A percentile compares a stretch with the other conserved stretches of the same genome.
Conservation (phyloP, 306 rosid genomes). For the Glycine tomentella region DNA sequence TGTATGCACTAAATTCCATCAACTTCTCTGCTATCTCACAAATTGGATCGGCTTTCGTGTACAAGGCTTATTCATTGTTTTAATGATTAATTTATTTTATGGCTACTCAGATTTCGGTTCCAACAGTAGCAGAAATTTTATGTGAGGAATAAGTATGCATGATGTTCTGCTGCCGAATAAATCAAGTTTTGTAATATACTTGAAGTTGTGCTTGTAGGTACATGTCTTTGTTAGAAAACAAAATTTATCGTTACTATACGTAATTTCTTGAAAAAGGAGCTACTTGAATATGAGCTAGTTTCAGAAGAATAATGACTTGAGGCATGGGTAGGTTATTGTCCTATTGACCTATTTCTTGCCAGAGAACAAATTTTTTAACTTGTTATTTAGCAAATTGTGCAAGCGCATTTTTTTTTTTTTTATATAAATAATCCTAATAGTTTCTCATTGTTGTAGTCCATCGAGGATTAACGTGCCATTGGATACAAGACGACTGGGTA, state of each 20-base stretch:
- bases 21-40: constrained; percentile 28
- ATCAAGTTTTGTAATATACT: constrained; percentile 47
- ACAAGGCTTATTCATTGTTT: constrained; percentile 46
- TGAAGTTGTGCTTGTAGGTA: constrained; percentile 34
- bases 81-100: constrained; percentile 50
- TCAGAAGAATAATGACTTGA: constrained; percentile 16
- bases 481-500: background rate
- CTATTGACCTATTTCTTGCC: background rate
- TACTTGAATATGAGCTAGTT: background rate
- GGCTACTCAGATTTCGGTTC: constrained; percentile 35
- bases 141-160: constrained; percentile 49
- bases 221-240: constrained; percentile 25
- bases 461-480: background rate
- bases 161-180: constrained; percentile 47
- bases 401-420: background rate
- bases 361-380: background rate
- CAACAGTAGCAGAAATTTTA: constrained; percentile 45
- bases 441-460: background rate
- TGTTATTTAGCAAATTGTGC: constrained; percentile 45
- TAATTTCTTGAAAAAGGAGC: constrained; percentile 30
- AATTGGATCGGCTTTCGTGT: constrained; percentile 31
- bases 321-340: background rate
- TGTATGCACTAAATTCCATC: constrained; percentile 30
- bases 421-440: background rate
- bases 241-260: constrained; percentile 8